Evolutionary conservation across 1,139 yeast genomes (phyloP).

Genomic region (Suhomyces wounanorum): DNA sequence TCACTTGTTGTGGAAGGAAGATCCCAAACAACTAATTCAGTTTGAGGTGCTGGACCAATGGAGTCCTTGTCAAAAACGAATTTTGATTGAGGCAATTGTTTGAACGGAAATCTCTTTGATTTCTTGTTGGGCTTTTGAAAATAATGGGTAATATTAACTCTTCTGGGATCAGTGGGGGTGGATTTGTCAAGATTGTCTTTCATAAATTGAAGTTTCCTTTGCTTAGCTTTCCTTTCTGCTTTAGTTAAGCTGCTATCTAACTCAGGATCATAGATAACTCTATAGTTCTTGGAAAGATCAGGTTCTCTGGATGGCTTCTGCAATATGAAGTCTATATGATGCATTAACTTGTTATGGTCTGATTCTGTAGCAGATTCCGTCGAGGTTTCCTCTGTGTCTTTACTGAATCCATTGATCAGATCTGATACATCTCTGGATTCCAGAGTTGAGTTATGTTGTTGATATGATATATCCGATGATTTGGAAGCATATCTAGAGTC

Average conservation of each 20-base stretch:
- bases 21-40: conserved; percentile 71
- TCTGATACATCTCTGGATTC: background rate
- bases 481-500: background rate
- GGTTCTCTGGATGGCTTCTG: conserved; percentile 16
- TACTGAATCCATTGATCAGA: conserved; percentile 31
- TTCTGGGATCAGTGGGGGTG: conserved; percentile 38
- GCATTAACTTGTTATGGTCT: conserved; percentile 32
- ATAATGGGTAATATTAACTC: conserved; percentile 30
- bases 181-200: conserved; percentile 29
- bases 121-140: conserved; percentile 45
- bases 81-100: conserved; percentile 54
- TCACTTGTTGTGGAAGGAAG: conserved; percentile 52
- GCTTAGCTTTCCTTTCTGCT: conserved; percentile 37
- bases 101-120: conserved; percentile 47
- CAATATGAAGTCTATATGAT: conserved; percentile 30
- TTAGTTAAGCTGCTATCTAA: conserved; percentile 26
- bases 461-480: background rate
- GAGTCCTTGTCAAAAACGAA: conserved; percentile 68
- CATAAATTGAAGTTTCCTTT: conserved; percentile 39
- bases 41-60: conserved; percentile 72
- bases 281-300: conserved; percentile 36
- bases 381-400: conserved; percentile 22
- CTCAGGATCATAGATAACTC: conserved; percentile 64
- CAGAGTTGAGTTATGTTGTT: background rate
- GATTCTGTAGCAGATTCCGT: conserved; percentile 36